Percentiles rank a stretch among this genome's conserved stretches.
Conservation (phyloP, 2,329 filamentous ascomycete species). For the Thelonectria rubi region DNA sequence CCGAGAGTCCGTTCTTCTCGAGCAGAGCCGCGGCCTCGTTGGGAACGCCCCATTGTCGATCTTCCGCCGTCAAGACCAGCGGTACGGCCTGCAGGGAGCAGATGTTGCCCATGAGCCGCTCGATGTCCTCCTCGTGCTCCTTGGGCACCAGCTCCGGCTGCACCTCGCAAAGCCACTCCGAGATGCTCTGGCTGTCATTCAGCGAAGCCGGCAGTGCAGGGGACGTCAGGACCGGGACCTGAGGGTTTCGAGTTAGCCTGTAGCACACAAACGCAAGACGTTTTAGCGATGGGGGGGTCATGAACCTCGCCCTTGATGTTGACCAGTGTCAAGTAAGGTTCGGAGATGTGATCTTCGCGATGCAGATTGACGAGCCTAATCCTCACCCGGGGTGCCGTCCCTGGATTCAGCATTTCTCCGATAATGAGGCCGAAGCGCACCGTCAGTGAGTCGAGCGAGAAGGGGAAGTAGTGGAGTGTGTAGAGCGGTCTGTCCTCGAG, state of each 20-base stretch:
- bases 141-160: constrained; percentile 43
- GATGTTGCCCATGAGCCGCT: constrained; percentile 38
- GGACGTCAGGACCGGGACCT: constrained; percentile 44
- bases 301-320: constrained; percentile 44
- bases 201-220: constrained; percentile 34
- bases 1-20: constrained; percentile 39
- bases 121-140: constrained; percentile 36
- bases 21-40: constrained; percentile 44
- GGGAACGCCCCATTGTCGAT: constrained; percentile 39
- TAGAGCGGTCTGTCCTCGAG: constrained; percentile 34
- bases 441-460: constrained; percentile 46
- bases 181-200: constrained; percentile 42
- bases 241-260: constrained; percentile 3
- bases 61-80: constrained; percentile 37
- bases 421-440: constrained; percentile 43
- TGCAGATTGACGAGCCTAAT: constrained; percentile 43
- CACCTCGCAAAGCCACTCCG: constrained; percentile 42
- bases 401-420: constrained; percentile 36
- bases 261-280: background rate
- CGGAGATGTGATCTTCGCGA: constrained; percentile 41
- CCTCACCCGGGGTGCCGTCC: constrained; percentile 37
- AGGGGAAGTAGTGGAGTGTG: constrained; percentile 44
- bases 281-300: constrained; percentile 4
- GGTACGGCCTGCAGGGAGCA: constrained; percentile 41
- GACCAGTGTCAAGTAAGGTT: constrained; percentile 41